Evolutionary conservation across 192 early-diverging fungal genomes (phyloP).

Genomic region (Allomyces macrogynus): DNA sequence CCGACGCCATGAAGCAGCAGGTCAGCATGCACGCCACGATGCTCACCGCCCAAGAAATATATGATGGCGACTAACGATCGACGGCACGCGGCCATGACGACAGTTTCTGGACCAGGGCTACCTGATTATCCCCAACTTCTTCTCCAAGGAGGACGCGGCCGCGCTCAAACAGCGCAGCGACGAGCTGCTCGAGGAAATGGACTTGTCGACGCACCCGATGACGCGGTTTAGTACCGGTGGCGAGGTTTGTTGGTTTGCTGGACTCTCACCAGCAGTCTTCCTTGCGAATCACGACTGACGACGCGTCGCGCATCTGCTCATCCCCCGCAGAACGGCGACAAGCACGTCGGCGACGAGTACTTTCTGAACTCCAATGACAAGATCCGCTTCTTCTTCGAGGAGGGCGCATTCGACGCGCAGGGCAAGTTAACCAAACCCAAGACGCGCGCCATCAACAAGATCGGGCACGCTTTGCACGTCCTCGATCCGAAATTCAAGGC

Average conservation of each 20-base stretch:
- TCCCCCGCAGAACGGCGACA: conserved; percentile 10
- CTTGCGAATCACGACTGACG: too few species aligned
- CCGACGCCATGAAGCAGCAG: too few species aligned
- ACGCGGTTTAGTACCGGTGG: background rate
- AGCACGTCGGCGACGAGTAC: conserved; percentile 69
- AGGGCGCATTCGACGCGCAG: conserved; percentile 46
- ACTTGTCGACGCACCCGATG: background rate
- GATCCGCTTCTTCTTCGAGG: conserved; percentile 73
- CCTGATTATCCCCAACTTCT: conserved; percentile 4
- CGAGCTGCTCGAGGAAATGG: background rate
- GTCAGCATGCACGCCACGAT: too few species aligned
- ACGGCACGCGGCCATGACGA: background rate
- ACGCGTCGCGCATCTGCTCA: background rate
- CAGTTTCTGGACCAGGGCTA: conserved; percentile 3
- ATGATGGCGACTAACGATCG: background rate
- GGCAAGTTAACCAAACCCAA: conserved; percentile 43
- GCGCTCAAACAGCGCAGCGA: conserved; percentile 1
- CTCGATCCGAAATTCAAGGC: conserved; percentile 48
- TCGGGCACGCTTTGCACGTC: conserved; percentile 73
- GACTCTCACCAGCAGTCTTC: background rate
- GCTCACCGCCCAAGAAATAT: background rate
- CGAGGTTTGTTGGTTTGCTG: background rate
- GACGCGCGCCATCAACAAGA: conserved; percentile 61
- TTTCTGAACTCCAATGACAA: conserved; percentile 71
- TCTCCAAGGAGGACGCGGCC: background rate